Conservation (phyloP, 371 early-diverging fungal species). For the Lichtheimia hyalospora region DNA sequence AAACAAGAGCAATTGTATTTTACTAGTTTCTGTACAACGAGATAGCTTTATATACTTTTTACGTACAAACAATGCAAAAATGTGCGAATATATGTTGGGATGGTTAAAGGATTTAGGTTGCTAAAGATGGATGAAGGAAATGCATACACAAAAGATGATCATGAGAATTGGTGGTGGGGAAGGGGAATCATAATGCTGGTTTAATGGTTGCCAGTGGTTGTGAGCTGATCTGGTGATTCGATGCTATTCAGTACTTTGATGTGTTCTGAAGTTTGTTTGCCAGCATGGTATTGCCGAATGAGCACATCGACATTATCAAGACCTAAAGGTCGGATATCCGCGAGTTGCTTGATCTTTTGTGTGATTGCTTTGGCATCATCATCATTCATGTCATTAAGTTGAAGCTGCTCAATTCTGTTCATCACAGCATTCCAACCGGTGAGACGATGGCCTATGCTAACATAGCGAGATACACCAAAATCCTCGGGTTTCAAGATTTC, state of each 20-base stretch:
- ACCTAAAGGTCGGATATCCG: slow-evolving; percentile 88
- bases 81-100: too few relatives aligned
- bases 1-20: too few relatives aligned
- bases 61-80: too few relatives aligned
- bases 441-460: slow-evolving; percentile 93
- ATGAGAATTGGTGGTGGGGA: too few relatives aligned
- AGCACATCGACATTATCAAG: slow-evolving; percentile 89
- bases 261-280: slow-evolving; percentile 20
- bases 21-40: too few relatives aligned
- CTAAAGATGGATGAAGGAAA: too few relatives aligned
- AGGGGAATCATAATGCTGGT: too few relatives aligned
- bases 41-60: too few relatives aligned
- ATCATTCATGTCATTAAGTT: slow-evolving; percentile 74
- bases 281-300: slow-evolving; percentile 29
- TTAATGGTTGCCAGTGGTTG: too few relatives aligned
- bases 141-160: too few relatives aligned
- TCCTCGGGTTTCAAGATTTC: slow-evolving; percentile 96
- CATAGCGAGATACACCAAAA: slow-evolving; percentile 97
- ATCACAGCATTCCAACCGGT: slow-evolving; percentile 99
- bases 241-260: slow-evolving; percentile 13
- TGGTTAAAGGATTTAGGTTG: too few relatives aligned
- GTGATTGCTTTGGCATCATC: slow-evolving; percentile 92
- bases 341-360: slow-evolving; percentile 88
- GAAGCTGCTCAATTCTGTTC: slow-evolving; percentile 90
- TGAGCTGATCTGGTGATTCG: slow-evolving; percentile 20